Evolutionary conservation across 2,329 filamentous ascomycete species (phyloP).

Genomic region (Colletotrichum sp.): DNA sequence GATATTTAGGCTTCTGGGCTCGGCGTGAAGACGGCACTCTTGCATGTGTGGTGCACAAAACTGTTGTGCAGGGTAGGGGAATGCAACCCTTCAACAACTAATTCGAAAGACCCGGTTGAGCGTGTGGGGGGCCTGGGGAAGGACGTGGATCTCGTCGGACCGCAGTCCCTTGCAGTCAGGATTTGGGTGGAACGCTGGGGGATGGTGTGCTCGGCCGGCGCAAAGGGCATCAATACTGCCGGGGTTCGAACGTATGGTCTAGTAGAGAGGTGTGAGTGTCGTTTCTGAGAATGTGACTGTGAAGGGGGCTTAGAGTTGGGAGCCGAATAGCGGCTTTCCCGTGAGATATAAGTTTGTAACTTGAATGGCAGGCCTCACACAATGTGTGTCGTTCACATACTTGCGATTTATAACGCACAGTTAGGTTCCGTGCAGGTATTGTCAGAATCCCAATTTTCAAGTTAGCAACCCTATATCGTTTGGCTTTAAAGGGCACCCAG

Average conservation of each 20-base stretch:
- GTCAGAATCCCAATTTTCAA: not conserved
- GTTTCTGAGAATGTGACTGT: not conserved
- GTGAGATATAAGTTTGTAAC: not conserved
- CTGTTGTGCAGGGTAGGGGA: not conserved
- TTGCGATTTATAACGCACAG: not conserved
- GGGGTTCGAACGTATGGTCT: not conserved
- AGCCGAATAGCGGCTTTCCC: not conserved
- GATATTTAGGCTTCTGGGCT: not conserved
- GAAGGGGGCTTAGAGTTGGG: not conserved
- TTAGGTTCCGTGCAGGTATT: not conserved
- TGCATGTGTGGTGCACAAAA: not conserved
- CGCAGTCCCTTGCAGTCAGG: slow-evolving; percentile 38
- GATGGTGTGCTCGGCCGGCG: not conserved
- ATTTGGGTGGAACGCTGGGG: slow-evolving; percentile 3
- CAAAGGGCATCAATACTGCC: not conserved
- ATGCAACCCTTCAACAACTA: slow-evolving; percentile 7
- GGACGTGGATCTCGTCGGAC: slow-evolving; percentile 32
- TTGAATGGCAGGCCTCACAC: not conserved
- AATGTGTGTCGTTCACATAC: not conserved
- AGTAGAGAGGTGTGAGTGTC: not conserved
- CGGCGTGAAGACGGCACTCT: slow-evolving; percentile 26
- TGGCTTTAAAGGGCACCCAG: not conserved
- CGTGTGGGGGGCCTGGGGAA: slow-evolving; percentile 21
- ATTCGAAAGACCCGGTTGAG: not conserved
- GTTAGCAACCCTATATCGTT: not conserved